These are phyloP conservation scores for Coemansia sp. DNA, from an alignment of 192 early-diverging fungal species.

Conservation along the genomic window DNA sequence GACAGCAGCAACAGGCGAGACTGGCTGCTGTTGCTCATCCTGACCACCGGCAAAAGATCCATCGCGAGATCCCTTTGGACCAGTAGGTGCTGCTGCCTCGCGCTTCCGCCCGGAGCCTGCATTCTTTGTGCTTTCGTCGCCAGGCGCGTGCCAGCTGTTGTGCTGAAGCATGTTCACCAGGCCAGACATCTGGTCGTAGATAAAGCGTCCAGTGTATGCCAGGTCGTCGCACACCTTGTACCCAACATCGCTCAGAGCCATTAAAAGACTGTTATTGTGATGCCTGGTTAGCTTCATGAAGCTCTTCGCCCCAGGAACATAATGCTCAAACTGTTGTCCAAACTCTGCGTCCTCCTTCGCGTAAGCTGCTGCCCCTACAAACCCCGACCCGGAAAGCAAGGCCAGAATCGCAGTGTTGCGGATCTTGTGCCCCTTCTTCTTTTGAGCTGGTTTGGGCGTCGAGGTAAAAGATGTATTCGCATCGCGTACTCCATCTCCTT, in stretches of 20 bases:
- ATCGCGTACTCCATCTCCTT: slow-evolving; percentile 26
- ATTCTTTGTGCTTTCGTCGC: slow-evolving; percentile 17
- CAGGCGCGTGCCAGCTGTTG: slow-evolving; percentile 52
- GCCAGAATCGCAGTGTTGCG: slow-evolving; percentile 38
- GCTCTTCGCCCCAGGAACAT: slow-evolving; percentile 61
- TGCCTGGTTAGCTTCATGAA: slow-evolving; percentile 59
- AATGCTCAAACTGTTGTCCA: slow-evolving; percentile 59
- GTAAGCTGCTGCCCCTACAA: slow-evolving; percentile 48
- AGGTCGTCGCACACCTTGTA: slow-evolving; percentile 61
- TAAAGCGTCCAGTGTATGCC: slow-evolving; percentile 44
- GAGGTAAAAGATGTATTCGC: slow-evolving; percentile 22
- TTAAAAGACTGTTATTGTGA: slow-evolving; percentile 51
- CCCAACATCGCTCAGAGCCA: slow-evolving; percentile 60
- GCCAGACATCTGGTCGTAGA: slow-evolving; percentile 54
- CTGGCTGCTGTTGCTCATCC: not conserved
- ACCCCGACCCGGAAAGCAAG: slow-evolving; percentile 34
- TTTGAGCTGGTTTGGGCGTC: slow-evolving; percentile 33
- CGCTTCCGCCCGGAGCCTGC: not conserved
- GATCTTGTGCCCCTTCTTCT: slow-evolving; percentile 47
- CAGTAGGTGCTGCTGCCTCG: not conserved
- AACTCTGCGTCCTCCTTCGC: slow-evolving; percentile 57
- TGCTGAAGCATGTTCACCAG: slow-evolving; percentile 57
- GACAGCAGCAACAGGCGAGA: slow-evolving; percentile 15
- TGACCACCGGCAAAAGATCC: not conserved
- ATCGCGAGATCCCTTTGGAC: not conserved